These are phyloP conservation scores for Russula emetica DNA, from an alignment of 768 basidiomycete species.

Conservation along the genomic window DNA sequence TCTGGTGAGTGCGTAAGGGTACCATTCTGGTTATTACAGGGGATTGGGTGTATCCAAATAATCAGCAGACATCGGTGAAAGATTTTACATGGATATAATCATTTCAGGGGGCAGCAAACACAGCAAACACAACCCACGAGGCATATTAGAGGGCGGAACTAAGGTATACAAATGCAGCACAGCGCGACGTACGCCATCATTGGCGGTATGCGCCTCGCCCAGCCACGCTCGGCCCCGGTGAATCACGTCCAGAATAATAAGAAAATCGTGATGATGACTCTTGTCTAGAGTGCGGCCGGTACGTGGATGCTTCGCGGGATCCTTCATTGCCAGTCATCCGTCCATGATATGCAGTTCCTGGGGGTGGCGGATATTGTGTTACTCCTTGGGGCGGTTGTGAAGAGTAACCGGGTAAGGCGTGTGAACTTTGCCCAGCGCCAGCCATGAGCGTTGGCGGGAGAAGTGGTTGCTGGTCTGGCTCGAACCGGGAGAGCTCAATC, in stretches of 20 bases:
- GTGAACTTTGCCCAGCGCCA: slow-evolving; percentile 11
- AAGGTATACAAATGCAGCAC: slow-evolving; percentile 3
- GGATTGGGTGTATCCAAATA: not conserved
- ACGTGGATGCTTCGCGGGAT: slow-evolving; percentile 57
- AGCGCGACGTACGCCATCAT: slow-evolving; percentile 7
- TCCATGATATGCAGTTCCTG: slow-evolving; percentile 41
- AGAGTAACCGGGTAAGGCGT: slow-evolving; percentile 15
- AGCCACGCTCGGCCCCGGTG: slow-evolving; percentile 13
- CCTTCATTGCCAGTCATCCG: slow-evolving; percentile 37
- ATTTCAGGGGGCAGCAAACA: not conserved
- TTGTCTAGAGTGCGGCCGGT: slow-evolving; percentile 46
- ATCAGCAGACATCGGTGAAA: not conserved
- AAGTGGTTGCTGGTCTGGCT: slow-evolving; percentile 60
- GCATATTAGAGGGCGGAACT: not conserved
- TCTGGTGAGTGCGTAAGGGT: slow-evolving; percentile 3
- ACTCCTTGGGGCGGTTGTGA: slow-evolving; percentile 24
- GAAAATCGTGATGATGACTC: slow-evolving; percentile 27
- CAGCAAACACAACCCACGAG: slow-evolving; percentile 1
- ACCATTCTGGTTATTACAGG: slow-evolving; percentile 1
- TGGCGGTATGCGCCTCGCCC: slow-evolving; percentile 16
- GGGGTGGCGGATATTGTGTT: slow-evolving; percentile 38
- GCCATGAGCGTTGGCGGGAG: slow-evolving; percentile 35
- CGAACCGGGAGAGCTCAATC: slow-evolving; percentile 55
- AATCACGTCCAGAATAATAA: slow-evolving; percentile 27
- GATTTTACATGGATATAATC: not conserved